These are phyloP conservation scores for Eruca vesicaria DNA, from an alignment of 441 rosid species.

Conservation along the genomic window DNA sequence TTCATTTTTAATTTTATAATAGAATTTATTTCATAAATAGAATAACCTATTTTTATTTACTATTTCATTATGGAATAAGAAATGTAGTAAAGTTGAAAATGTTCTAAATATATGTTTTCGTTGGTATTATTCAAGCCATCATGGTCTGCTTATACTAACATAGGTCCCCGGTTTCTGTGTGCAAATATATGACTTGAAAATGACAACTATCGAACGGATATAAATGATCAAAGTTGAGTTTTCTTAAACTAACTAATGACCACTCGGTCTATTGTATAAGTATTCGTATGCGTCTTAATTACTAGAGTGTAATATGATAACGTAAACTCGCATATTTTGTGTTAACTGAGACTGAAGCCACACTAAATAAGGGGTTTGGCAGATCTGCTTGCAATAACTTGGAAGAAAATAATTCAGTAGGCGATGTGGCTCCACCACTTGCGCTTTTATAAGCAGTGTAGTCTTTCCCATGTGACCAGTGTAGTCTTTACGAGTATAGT, in stretches of 20 bases:
- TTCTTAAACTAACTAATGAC: background rate
- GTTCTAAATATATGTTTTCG: background rate
- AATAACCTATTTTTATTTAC: too few relatives aligned
- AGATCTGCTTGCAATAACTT: slow-evolving; percentile 7
- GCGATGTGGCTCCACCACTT: slow-evolving; percentile 51
- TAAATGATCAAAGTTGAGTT: slow-evolving; percentile 1
- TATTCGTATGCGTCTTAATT: background rate
- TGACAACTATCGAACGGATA: background rate
- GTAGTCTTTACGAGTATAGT: slow-evolving; percentile 23
- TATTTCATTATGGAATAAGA: too few relatives aligned
- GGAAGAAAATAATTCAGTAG: slow-evolving; percentile 19
- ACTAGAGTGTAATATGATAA: background rate
- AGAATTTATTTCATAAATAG: too few relatives aligned
- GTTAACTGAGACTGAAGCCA: slow-evolving; percentile 18
- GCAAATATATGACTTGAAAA: slow-evolving; percentile 13
- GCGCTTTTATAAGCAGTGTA: slow-evolving; percentile 11
- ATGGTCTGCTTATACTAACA: background rate
- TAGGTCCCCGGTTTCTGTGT: slow-evolving; percentile 2
- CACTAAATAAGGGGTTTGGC: slow-evolving; percentile 17
- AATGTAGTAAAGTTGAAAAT: too few relatives aligned
- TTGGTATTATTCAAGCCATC: background rate
- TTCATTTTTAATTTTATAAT: too few relatives aligned
- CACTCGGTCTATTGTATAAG: background rate
- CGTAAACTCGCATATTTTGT: slow-evolving; percentile 13
- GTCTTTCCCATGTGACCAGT: slow-evolving; percentile 38